Evolutionary conservation across 2,329 filamentous ascomycete genomes (phyloP), one percentile per base, ranked within the genome.

Genomic region (Botrytis galanthina): DNA sequence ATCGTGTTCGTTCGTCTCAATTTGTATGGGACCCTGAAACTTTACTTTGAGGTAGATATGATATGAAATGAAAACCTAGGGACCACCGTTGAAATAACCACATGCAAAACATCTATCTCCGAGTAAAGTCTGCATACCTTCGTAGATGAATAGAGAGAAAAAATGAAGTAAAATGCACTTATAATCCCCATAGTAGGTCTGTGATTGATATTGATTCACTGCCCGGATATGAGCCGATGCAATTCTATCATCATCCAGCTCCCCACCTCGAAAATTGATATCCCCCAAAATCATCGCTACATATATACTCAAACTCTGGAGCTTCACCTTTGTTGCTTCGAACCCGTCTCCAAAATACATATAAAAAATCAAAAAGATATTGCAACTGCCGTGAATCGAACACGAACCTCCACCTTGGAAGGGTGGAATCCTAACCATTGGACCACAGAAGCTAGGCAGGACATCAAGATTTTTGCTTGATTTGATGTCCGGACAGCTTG

Each of bases 401-500:
- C 42, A 44, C 42, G 42, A 44, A 44, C 42, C 42, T 44, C 42
- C 32, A 61, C 59, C 59, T 61, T 61, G 59, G 59, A 61, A 61
- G 59, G 59, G 59, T 61, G 59, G 59, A 61, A 61, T 61, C 59
- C 32, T 61, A 37, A 61, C 59, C 59, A 61, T 60, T 61, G 59
- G 59, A 61, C 59, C 32, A 61, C 32, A 61, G 59, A 61, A 61
- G 59, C 59, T 37, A 4, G 32, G 5, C 0, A 14, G 0, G 14
- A 20, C 10, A 39, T 7, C 32, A 14, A 35, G 20, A 3, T 39
- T 4, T 61, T 37, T 37, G 20, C 20, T 8, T 61, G 20, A 37
- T 61, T 37, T 61, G 32, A 26, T 37, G 18, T 3, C 1, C 3
- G 3, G 12, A 0, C 2, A 0, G 2, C 12, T 0, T 42, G 2